Evolutionary conservation across 345 rosid genomes (phyloP), one percentile per base, ranked within the genome.

Genomic region (Bruguiera gymnorhiza): DNA sequence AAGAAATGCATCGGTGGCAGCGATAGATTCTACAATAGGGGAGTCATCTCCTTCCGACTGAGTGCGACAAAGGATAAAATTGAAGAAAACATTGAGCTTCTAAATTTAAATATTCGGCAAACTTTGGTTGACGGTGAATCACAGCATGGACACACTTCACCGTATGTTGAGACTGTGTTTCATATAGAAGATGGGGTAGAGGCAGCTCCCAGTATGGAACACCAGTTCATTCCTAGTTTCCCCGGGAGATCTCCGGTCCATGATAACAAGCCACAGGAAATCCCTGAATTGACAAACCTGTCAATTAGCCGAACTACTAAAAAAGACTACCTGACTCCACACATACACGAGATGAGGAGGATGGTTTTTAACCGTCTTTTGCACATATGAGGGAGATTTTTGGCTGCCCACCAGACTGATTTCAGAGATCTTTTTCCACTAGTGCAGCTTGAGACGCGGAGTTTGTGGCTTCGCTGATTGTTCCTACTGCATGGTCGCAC

Each of bases 141-240:
- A 26, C 70, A 74, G 61, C 78, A 70, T 48, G 83, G 82, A 70
- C 75, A 11, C 5, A 52, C 67, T 29, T 46, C 73, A 6, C 68
- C 74, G 15, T 65, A 36, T 29, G 34, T 79, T 52, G 46, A 37
- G 26, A 11, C 63, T 2, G 83, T 80, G 76, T 84, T 85, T 75
- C 83, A 63, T 31, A 67, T 81, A 64, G 88, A 85, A 74, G 87
- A 88, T 73, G 84, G 81, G 60, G 59, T 75, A 5, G 82, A 73
- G 60, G 76, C 85, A 66, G 75, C 72, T 46, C 86, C 86, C 1
- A 88, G 81, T 59, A 76, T 86, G 66, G 97, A 88, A 62, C 97
- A 85, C 71, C 97, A 95, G 77, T 91, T 95, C 79, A 84, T 95
- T 76, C 87, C 96, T 20, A 80, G 88, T 77, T 86, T 83, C 74